Conservation (phyloP, 2,329 filamentous ascomycete species). For the Coniosporium tulheliwenetii region DNA sequence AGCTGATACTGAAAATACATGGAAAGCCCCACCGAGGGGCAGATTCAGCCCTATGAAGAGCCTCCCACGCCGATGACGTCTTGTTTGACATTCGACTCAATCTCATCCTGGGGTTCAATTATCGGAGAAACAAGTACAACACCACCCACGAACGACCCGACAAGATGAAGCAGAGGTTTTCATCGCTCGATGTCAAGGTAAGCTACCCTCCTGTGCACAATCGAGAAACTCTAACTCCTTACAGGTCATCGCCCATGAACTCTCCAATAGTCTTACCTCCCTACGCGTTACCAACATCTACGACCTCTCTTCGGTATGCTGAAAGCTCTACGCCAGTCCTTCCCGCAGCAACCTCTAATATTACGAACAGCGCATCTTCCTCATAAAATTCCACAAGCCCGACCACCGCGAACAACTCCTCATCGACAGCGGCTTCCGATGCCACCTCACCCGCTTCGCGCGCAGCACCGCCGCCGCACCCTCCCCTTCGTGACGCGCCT, state of each 20-base stretch:
- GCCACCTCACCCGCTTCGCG: constrained; percentile 81
- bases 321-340: not conserved
- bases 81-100: too few species aligned
- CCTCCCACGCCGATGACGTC: too few species aligned
- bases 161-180: constrained; percentile 63
- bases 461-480: constrained; percentile 74
- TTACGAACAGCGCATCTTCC: constrained; percentile 57
- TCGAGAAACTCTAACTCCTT: constrained; percentile 4
- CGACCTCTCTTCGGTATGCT: constrained; percentile 65
- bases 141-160: too few species aligned
- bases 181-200: constrained; percentile 63
- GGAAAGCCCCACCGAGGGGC: too few species aligned
- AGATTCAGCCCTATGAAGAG: too few species aligned
- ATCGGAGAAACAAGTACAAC: too few species aligned
- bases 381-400: constrained; percentile 88
- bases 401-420: constrained; percentile 79
- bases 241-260: constrained; percentile 87
- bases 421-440: constrained; percentile 90
- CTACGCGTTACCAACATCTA: constrained; percentile 88
- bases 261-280: constrained; percentile 57
- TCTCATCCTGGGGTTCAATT: too few species aligned
- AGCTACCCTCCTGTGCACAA: not conserved
- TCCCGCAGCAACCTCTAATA: constrained; percentile 2
- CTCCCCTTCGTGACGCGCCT: constrained; percentile 72
- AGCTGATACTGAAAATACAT: too few species aligned